A percentile compares a stretch with the other conserved stretches of the same genome.
These are phyloP conservation scores for Termitomyces heimii DNA, from an alignment of 768 basidiomycete genomes.

Conservation along the genomic window DNA sequence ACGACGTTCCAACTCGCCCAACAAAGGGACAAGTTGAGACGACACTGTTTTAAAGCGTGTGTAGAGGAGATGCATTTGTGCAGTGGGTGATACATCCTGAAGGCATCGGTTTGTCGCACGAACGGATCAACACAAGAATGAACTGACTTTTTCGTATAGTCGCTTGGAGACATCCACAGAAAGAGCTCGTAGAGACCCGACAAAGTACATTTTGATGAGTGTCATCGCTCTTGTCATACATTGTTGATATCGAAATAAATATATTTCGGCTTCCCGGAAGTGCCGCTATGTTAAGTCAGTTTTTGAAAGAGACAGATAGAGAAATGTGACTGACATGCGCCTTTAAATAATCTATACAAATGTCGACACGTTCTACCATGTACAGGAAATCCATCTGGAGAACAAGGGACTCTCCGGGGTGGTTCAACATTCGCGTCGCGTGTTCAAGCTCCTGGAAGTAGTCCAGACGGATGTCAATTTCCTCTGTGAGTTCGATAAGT, in stretches of 20 bases:
- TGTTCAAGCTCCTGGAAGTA: constrained; percentile 95
- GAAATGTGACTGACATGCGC: constrained; percentile 59
- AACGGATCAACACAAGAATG: neutral
- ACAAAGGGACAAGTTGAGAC: constrained; percentile 64
- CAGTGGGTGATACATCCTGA: constrained; percentile 76
- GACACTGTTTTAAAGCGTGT: constrained; percentile 79
- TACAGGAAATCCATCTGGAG: constrained; percentile 88
- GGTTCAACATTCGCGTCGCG: constrained; percentile 90
- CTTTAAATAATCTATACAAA: constrained; percentile 88
- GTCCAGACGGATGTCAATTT: constrained; percentile 73
- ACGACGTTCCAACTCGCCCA: constrained; percentile 82
- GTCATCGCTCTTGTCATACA: constrained; percentile 99
- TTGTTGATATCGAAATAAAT: constrained; percentile 95
- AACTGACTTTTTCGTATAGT: constrained; percentile 63
- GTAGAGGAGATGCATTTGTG: constrained; percentile 83
- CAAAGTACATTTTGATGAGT: constrained; percentile 94
- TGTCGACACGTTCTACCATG: constrained; percentile 94
- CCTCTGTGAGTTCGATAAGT: constrained; percentile 74
- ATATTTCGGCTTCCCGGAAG: constrained; percentile 89
- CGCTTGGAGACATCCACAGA: constrained; percentile 73
- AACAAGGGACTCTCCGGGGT: constrained; percentile 89
- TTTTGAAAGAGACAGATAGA: neutral
- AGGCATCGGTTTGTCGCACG: neutral
- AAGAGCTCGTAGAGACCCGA: constrained; percentile 75
- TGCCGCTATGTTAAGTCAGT: constrained; percentile 52